Evolutionary conservation across 306 rosid species (phyloP), one percentile per base, ranked within the genome.

Genomic region (Crataegus laevigata): DNA sequence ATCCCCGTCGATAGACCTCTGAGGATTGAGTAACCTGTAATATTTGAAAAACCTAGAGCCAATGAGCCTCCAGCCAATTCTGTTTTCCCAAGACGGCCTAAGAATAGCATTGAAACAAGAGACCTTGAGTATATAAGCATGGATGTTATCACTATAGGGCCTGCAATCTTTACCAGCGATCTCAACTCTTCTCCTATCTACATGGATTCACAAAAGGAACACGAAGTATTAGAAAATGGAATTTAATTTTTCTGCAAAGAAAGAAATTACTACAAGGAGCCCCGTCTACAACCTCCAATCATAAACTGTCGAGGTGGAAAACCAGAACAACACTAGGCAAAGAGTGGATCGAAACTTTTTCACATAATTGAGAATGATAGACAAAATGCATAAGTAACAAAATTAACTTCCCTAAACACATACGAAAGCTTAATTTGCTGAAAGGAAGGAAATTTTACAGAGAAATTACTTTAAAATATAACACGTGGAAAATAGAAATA

Each of bases 1-100:
- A 93, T 93, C 52, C 96, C 98, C 58, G 82, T 82, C 0, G 94
- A 72, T 19, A 94, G 83, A 12, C 98, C 97, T 26, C 89, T 84
- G 42, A 94, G 87, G 36, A 94, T 50, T 11, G 98, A 94, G 29
- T 74, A 75, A 1, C 94, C 97, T 0, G 98, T 94, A 57, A 94
- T 84, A 84, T 94, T 91, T 29, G 89, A 89, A 22, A 94, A 94
- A 0, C 96, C 98, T 11, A 94, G 83, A 19, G 96, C 97, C 5
- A 94, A 80, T 14, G 97, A 89, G 24, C 98, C 98, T 1, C 98
- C 97, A 1, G 98, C 97, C 24, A 94, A 74, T 67, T 94, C 96
- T 30, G 77, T 83, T 76, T 85, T 87, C 22, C 98, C 98, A 15
- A 90, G 91, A 30, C 87, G 93, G 26, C 97, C 96, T 58, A 94